Base-by-base conservation (phyloP, 148 eudicot species). In the Bassia scoparia region DNA sequence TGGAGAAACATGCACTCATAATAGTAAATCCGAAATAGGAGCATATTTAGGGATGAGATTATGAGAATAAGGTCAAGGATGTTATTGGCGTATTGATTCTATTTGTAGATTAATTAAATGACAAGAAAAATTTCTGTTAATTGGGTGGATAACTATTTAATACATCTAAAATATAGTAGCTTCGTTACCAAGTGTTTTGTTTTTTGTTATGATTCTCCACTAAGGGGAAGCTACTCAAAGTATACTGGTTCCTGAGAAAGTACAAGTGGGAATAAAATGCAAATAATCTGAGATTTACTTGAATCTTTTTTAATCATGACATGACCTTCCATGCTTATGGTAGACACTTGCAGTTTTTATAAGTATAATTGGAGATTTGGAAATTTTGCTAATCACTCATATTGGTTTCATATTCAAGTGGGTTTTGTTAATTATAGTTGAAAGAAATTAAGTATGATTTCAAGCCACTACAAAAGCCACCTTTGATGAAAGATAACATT, bases 381-480 rank as follows among this genome's bases (percentile, higher is more conserved):
- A 56, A 31, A n/a, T n/a, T 23, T 71, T 35, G 35, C 37, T 72
- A 53, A 61, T 70, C 55, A 37, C 35, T 61, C 24, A 5, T 33
- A 54, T 24, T 44, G 67, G 56, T 35, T 34, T 33, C 31, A 15
- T n/a, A 33, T 20, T 65, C 70, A 77, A 72, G 71, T 71, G n/a
- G 71, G 80, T 24, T 23, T 70, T 17, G 63, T 54, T 56, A 26
- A 34, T 41, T 56, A 54, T 31, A 23, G 43, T 63, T 54, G 71
- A 71, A 26, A 72, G 48, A 65, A 71, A 69, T 70, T 16, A 27
- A 37, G 12, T 43, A 33, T 77, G 52, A 77, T 56, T 71, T 55
- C 74, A 69, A 50, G 68, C 61, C 79, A 76, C 73, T 69, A 69
- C 38, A 61, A 60, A 69, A 76, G 61, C 61, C 62, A 50, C 17